Conservation (phyloP, 2,329 filamentous ascomycete species). For the Monosporascus sp. region DNA sequence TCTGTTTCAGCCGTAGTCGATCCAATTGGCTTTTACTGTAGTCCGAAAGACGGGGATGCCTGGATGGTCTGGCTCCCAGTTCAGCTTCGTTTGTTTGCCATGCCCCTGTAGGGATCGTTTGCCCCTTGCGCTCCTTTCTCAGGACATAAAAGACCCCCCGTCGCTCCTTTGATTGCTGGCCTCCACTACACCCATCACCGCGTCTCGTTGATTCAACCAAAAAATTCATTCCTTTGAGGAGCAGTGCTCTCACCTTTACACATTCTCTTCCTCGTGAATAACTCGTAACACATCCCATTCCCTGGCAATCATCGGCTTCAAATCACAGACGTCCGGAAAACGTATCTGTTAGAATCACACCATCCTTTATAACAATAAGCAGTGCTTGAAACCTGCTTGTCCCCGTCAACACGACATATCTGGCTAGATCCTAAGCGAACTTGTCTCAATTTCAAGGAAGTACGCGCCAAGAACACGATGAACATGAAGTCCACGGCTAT, state of each 20-base stretch:
- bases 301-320: slow-evolving; percentile 7
- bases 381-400: not conserved
- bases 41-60: not conserved
- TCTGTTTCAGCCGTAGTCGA: slow-evolving; percentile 10
- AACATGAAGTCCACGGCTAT: slow-evolving; percentile 42
- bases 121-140: slow-evolving; percentile 5
- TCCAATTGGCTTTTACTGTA: slow-evolving; percentile 7
- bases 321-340: slow-evolving; percentile 5
- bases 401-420: not conserved
- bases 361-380: not conserved
- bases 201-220: slow-evolving; percentile 9
- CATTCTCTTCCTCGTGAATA: slow-evolving; percentile 22
- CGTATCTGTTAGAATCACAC: slow-evolving; percentile 1
- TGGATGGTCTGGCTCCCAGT: not conserved
- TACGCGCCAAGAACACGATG: slow-evolving; percentile 10
- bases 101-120: not conserved
- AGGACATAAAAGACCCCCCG: slow-evolving; percentile 13
- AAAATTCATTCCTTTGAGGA: slow-evolving; percentile 25
- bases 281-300: slow-evolving; percentile 25
- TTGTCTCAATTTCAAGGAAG: not conserved
- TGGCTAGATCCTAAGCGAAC: not conserved
- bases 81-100: not conserved
- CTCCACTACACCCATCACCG: too few relatives aligned
- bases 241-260: slow-evolving; percentile 30
- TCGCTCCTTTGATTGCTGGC: slow-evolving; percentile 9